Percentiles rank a stretch among this genome's conserved stretches.
phyloP scores from a whole-genome alignment of 768 basidiomycete species.

The Rhodotorula sphaerocarpa region DNA sequence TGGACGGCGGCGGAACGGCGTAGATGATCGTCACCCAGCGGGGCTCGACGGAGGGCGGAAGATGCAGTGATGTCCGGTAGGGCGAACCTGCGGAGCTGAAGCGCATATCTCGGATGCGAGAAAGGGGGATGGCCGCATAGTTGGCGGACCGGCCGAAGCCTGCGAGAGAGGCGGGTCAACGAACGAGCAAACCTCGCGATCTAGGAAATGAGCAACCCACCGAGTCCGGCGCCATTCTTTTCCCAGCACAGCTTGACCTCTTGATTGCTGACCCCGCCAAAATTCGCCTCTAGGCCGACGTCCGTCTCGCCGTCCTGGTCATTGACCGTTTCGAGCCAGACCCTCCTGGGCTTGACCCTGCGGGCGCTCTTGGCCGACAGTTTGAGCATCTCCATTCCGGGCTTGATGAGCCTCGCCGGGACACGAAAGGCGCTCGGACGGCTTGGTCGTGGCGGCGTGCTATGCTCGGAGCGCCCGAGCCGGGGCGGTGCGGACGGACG shows the following conservation, averaged over 20 bases:
- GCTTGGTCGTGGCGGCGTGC: no score
- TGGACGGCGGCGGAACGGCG: constrained; percentile 5
- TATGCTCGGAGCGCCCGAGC: no score
- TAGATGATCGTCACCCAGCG: constrained; percentile 35
- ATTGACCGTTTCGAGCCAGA: constrained; percentile 28
- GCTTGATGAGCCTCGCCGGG: constrained; percentile 20
- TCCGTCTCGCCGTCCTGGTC: constrained; percentile 11
- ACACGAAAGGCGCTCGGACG: constrained; percentile 9
- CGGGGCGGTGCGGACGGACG: no score
- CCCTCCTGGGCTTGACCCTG: constrained; percentile 24
- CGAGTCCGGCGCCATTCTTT: constrained; percentile 24
- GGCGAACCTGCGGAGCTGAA: constrained; percentile 27
- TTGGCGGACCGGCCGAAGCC: constrained; percentile 20
- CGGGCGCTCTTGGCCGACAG: constrained; percentile 31
- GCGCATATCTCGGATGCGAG: constrained; percentile 25
- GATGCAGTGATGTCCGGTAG: constrained; percentile 32
- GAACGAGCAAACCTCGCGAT: no score
- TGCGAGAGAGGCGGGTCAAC: not conserved
- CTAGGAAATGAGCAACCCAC: no score
- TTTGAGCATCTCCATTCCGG: constrained; percentile 34
- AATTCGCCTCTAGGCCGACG: constrained; percentile 11
- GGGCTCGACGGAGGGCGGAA: constrained; percentile 24
- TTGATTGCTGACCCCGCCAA: constrained; percentile 12
- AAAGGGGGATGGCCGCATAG: constrained; percentile 23
- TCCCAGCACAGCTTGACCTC: constrained; percentile 35